Conservation (phyloP, 106 monocot genomes). For the Allium fistulosum region DNA sequence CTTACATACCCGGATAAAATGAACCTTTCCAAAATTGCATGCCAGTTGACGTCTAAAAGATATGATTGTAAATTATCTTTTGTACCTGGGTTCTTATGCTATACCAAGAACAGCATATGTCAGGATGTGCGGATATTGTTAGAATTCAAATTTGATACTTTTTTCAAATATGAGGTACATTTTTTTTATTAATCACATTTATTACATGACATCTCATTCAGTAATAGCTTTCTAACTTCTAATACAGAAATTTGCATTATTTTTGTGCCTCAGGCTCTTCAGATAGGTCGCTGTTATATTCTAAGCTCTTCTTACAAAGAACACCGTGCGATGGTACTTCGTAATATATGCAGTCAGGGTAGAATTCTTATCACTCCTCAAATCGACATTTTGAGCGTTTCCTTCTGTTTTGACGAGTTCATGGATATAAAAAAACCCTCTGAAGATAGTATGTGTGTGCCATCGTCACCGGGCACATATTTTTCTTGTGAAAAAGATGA, state of each 20-base stretch:
- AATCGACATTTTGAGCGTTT: slow-evolving; percentile 39
- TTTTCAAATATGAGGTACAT: slow-evolving; percentile 56
- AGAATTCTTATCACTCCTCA: slow-evolving; percentile 35
- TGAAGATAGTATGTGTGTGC: not conserved
- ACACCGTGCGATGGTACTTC: not conserved
- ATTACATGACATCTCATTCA: no score
- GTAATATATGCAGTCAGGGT: slow-evolving; percentile 8
- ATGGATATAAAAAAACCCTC: slow-evolving; percentile 3
- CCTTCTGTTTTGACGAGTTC: slow-evolving; percentile 26
- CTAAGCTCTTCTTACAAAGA: slow-evolving; percentile 32
- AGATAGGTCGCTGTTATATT: slow-evolving; percentile 50
- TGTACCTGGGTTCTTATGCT: slow-evolving; percentile 15
- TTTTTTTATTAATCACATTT: not conserved
- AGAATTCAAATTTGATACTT: slow-evolving; percentile 56
- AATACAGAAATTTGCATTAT: not conserved
- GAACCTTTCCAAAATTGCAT: slow-evolving; percentile 22
- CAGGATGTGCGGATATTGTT: slow-evolving; percentile 30
- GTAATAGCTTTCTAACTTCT: not conserved
- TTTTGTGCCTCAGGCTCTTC: slow-evolving; percentile 32
- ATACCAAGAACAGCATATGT: slow-evolving; percentile 6
- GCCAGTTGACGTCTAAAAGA: slow-evolving; percentile 25
- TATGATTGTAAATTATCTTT: slow-evolving; percentile 14
- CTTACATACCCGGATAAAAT: slow-evolving; percentile 2
- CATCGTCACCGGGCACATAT: no score
- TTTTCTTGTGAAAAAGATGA: not conserved